Evolutionary conservation across 176 grass and related monocot genomes (phyloP), one percentile per base, ranked within the genome.

Genomic region (Oryza meyeriana): DNA sequence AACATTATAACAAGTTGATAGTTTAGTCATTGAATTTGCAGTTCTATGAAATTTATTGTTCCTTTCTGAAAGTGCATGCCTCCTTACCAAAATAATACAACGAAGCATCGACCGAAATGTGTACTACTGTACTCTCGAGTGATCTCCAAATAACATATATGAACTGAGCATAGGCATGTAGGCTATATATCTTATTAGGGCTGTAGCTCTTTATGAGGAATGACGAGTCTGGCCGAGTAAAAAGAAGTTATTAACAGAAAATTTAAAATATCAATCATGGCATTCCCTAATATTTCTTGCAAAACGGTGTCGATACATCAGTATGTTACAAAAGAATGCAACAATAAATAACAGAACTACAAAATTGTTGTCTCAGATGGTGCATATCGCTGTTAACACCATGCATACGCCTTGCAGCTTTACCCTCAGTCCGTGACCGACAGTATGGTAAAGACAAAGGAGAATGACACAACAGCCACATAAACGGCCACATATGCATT

Each of bases 361-460:
- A 85, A 82, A 85, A 82, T 30, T 78, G 79, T 67, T 44, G 77
- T 79, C 76, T 47, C 72, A 58, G 58, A 24, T 41, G 72, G 71
- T 28, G 27, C 39, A 66, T 39, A 17, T 17, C 13, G 4, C 26
- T 80, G 72, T 72, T 1, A 69, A 28, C 31, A 48, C 39, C 68
- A 48, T 11, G 18, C 30, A 28, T 13, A 85, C 52, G 33, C 64
- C 79, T 77, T 62, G 39, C 27, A 8, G 63, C 26, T 18, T 55
- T 24, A 76, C 47, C 4, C 5, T 52, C 9, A 52, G 50, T 55
- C 50, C 10, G 42, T 17, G 14, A 9, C 28, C 5, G 34, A 57
- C 55, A 4, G 71, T 12, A 75, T 22, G 40, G 18, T 33, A 52
- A 65, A 59, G n/a, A 29, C 50, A 33, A 18, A 76, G 27, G 12